Percentiles rank a stretch among this genome's conserved stretches.
phyloP scores from a whole-genome alignment of 306 rosid species.

The Glycine soja region DNA sequence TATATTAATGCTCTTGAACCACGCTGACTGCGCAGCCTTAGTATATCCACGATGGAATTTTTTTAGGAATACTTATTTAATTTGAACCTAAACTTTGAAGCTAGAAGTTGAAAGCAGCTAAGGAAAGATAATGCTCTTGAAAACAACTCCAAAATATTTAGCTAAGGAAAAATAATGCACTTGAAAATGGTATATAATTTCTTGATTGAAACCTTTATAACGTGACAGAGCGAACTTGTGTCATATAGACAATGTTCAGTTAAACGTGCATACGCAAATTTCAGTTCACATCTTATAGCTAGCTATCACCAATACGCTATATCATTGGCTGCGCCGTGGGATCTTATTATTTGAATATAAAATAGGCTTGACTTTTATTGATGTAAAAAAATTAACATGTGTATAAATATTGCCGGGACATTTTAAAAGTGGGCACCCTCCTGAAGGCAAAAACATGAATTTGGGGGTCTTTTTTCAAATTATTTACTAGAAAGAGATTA shows the following conservation, averaged over 20 bases:
- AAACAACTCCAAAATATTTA: neutral
- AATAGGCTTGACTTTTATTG: neutral
- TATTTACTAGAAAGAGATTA: too few relatives aligned
- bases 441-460: too few relatives aligned
- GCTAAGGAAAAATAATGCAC: neutral
- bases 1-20: too few relatives aligned
- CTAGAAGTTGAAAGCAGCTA: too few relatives aligned
- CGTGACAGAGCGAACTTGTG: neutral
- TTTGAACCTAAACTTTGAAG: too few relatives aligned
- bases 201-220: neutral
- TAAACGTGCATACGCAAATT: neutral
- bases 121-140: too few relatives aligned
- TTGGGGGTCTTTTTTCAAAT: too few relatives aligned
- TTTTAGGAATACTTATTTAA: too few relatives aligned
- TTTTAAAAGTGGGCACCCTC: neutral
- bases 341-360: neutral
- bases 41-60: too few relatives aligned
- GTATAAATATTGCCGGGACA: neutral
- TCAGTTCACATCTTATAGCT: neutral
- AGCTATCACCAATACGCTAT: neutral
- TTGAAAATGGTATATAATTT: neutral
- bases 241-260: neutral
- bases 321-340: neutral
- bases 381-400: neutral
- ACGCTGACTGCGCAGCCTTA: too few relatives aligned